Conservation (phyloP, 2,329 filamentous ascomycete species). For the Amauroascus niger region DNA sequence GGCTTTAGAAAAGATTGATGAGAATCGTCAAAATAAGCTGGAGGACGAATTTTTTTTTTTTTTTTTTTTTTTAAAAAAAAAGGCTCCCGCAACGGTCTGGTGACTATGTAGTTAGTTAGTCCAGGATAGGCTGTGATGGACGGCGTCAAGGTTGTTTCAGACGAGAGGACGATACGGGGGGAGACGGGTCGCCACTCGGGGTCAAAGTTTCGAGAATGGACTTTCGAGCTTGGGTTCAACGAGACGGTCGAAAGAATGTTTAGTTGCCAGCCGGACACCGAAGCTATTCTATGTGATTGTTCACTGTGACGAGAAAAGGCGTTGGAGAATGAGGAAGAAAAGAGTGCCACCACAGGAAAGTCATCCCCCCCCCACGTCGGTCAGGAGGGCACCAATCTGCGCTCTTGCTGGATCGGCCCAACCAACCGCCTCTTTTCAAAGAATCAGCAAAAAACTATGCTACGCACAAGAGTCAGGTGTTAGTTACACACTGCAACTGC, state of each 20-base stretch:
- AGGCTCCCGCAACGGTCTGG: no score
- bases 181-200: not conserved
- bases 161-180: not conserved
- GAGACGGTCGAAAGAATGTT: not conserved
- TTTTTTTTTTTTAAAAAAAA: no score
- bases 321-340: not conserved
- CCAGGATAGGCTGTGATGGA: not conserved
- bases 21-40: not conserved
- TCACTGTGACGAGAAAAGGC: not conserved
- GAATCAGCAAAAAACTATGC: no score
- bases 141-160: conserved; percentile 4
- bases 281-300: not conserved
- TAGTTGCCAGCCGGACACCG: not conserved
- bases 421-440: not conserved
- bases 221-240: not conserved
- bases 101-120: no score
- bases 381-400: not conserved
- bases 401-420: not conserved
- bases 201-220: not conserved
- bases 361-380: not conserved
- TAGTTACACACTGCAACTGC: no score
- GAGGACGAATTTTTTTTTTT: no score
- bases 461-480: no score
- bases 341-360: not conserved
- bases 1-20: not conserved